Evolutionary conservation across 345 rosid genomes (phyloP), one percentile per base, ranked within the genome.

Genomic region (Lepidium sativum): DNA sequence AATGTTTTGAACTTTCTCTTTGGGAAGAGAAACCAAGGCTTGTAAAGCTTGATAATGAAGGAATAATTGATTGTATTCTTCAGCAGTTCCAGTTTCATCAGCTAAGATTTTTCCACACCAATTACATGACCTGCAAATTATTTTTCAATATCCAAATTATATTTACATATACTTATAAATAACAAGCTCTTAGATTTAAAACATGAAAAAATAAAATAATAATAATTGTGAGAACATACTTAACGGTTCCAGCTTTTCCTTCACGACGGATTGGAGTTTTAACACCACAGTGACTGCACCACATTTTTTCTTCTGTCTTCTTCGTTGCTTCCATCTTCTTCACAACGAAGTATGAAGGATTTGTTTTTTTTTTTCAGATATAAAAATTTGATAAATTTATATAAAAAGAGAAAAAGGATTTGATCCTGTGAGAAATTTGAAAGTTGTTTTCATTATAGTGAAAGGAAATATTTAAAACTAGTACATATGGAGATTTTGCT

Each of bases 51-150:
- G 68, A 34, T 25, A 17, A 6, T n/a, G 68, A 43, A 61, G 25
- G 9, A 62, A 70, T 17, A 70, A 63, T 54, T 54, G 5, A 61
- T 35, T 70, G 37, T 53, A 70, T 44, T 62, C 68, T 1, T 70
- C 63, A 53, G 31, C 56, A 1, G 56, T 70, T 53, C 68, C 74
- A 13, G 67, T 70, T 21, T 61, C 74, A 62, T 62, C 74, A 13
- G 68, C 68, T 38, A 70, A 8, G 13, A 70, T 18, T 44, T 70
- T 70, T 44, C 74, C 68, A 70, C 74, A 70, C 74, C 68, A 61
- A 45, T 61, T 12, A 62, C 69, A 70, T 0, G 63, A 7, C 29
- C 68, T 70, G 41, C 25, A 12, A 33, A 52, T 5, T 15, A 8
- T 21, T 38, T 68, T 5, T 27, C 5, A 16, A 16, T 12, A 55